These are phyloP conservation scores for Castanea crenata DNA, from an alignment of 306 rosid genomes.

Conservation along the genomic window DNA sequence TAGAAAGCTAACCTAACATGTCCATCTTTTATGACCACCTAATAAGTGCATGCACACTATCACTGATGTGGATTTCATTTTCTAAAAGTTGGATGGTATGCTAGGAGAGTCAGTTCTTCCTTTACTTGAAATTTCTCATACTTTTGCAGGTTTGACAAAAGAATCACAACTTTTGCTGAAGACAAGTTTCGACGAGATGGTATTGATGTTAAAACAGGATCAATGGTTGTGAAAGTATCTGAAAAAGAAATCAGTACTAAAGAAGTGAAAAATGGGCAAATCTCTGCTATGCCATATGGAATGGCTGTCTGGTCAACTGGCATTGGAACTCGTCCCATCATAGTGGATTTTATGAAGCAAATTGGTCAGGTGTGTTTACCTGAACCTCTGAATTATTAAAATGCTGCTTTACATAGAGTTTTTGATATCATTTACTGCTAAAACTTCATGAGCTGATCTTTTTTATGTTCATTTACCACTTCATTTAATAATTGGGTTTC, in stretches of 20 bases:
- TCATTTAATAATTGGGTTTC: neutral
- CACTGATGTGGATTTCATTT: neutral
- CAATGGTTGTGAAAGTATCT: constrained; percentile 86
- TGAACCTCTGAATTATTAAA: constrained; percentile 17
- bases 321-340: constrained; percentile 84
- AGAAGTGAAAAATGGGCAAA: constrained; percentile 72
- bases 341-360: constrained; percentile 79
- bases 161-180: constrained; percentile 93
- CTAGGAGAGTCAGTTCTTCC: neutral
- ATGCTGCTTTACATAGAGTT: constrained; percentile 8
- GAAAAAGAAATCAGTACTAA: constrained; percentile 79
- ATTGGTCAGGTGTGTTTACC: constrained; percentile 80
- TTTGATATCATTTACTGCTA: neutral
- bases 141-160: constrained; percentile 84
- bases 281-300: constrained; percentile 74
- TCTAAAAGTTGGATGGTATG: neutral
- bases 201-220: constrained; percentile 88
- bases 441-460: neutral
- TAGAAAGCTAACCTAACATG: neutral
- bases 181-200: constrained; percentile 80
- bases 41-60: neutral
- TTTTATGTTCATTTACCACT: neutral
- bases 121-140: constrained; percentile 6
- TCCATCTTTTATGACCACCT: neutral
- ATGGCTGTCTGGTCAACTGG: constrained; percentile 99